Base-by-base conservation (phyloP, 495 filamentous ascomycete genomes). In the Cercophora scortea region DNA sequence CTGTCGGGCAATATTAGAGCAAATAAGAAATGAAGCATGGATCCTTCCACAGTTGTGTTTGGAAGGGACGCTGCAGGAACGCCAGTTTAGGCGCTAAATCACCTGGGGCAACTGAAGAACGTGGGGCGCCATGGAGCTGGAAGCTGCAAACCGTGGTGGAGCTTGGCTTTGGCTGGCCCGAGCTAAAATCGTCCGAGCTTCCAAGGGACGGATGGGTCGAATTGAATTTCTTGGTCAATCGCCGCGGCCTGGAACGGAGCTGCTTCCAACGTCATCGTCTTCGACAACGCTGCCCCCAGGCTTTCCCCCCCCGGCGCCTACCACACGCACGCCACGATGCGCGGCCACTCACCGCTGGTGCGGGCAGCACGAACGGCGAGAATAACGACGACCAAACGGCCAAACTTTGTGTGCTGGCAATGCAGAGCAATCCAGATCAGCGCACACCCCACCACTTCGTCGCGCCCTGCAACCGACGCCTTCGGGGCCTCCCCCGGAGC, bases 351-450 rank as follows among this genome's bases (percentile, higher is more conserved):
- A 38, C 59, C 59, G 19, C 52, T 67, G 47, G 42, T 52, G 18
- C 52, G 57, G 47, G 43, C 58, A 44, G 47, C 63, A 36, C 57
- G 58, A 8, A 44, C 51, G 5, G 42, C 59, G 35, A 49, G 57
- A 39, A n/a, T 53, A 6, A 33, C 49, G 17, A 15, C 25, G 8
- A 35, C 46, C 8, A 19, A 50, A 41, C 34, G 49, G 25, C 56
- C 53, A 15, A 43, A 42, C n/a, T 71, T 69, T 48, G 61, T 75
- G 8, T 77, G 74, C 59, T 57, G 61, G 36, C 74, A 75, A 66
- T 77, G 74, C 64, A 61, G 77, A 55, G 63, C 70, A 41, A 76
- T 81, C 48, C 78, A 80, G 45, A 75, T 81, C 65, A 77, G 72
- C 61, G 69, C 77, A 48, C 65, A 71, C 47, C 73, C 78, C 41